Base-by-base conservation (phyloP, 164 flowering plant species). In the Tetrastigma voinierianum region DNA sequence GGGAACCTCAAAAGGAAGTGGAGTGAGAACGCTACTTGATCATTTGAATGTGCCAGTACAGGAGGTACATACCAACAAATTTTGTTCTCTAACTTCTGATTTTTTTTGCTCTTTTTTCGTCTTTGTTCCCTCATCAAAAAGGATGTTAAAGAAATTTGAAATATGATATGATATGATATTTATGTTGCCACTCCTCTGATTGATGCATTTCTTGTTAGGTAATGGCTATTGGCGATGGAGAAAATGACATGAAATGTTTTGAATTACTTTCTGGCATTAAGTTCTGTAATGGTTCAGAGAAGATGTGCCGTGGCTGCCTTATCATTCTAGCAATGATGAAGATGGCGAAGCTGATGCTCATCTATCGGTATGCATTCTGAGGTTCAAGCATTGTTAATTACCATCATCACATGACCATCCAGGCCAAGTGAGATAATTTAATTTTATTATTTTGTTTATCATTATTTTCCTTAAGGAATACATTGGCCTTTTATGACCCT, bases 211-310 rank as follows among this genome's bases (percentile, higher is more conserved):
- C n/a, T 59, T 23, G 11, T 52, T 51, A 94, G 98, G 64, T 95
- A 61, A 94, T 94, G 98, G 97, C 98, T 32, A 87, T 94, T 67
- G 97, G 97, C 14, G 98, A 94, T 66, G 98, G 96, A 18, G 97
- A 94, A 76, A 94, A 91, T 79, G 98, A 94, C 54, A 76, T 94
- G 96, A 94, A 75, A 91, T 94, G 98, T 92, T 94, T 46, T 74
- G 91, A 78, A n/a, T n/a, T n/a, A 97, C 92, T 62, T 84, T 73
- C 89, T 3, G 98, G 97, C 2, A 70, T 92, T 87, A 91, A 87
- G 88, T 67, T n/a, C n/a, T n/a, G n/a, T 91, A 94, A n/a, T 70
- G 97, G 98, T 47, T 65, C 92, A 9, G 72, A 86, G 85, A 73
- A 75, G 97, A 44, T 91, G 91, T 72, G 91, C 96, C 46, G 88